These are phyloP conservation scores for Aristolochia contorta DNA, from an alignment of 164 flowering plant genomes.

Conservation along the genomic window DNA sequence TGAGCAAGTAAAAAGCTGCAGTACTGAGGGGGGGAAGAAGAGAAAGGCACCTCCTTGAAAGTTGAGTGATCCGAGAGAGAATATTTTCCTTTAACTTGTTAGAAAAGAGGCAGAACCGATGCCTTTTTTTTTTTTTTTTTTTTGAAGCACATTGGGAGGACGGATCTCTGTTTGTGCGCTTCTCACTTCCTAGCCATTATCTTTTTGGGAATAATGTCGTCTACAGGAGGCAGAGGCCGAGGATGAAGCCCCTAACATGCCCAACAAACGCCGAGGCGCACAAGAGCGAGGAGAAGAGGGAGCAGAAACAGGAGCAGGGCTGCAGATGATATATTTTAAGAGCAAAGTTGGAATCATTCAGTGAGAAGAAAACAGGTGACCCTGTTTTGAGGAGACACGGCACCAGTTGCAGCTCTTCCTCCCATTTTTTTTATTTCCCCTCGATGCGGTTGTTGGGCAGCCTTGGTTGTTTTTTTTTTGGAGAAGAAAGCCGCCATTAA, in stretches of 20 bases:
- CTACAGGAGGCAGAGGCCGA: too few species aligned
- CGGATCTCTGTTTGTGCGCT: neutral
- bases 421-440: neutral
- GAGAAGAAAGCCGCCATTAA: neutral
- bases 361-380: neutral
- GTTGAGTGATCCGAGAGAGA: constrained; percentile 3
- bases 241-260: constrained; percentile 3
- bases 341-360: neutral
- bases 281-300: too few species aligned
- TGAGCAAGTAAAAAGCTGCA: too few species aligned
- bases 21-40: too few species aligned
- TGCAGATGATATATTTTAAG: neutral
- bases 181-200: neutral
- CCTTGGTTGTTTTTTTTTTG: neutral
- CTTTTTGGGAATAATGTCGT: neutral
- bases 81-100: neutral
- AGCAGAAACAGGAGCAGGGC: neutral
- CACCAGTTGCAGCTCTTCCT: neutral
- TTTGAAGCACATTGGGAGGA: neutral
- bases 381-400: neutral
- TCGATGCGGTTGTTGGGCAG: neutral
- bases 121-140: too few species aligned
- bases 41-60: too few species aligned
- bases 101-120: neutral
- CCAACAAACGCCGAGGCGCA: constrained; percentile 12